A percentile compares a stretch with the other conserved stretches of the same genome.
Conservation (phyloP, 2,329 filamentous ascomycete genomes). For the Alternaria brassicicola region DNA sequence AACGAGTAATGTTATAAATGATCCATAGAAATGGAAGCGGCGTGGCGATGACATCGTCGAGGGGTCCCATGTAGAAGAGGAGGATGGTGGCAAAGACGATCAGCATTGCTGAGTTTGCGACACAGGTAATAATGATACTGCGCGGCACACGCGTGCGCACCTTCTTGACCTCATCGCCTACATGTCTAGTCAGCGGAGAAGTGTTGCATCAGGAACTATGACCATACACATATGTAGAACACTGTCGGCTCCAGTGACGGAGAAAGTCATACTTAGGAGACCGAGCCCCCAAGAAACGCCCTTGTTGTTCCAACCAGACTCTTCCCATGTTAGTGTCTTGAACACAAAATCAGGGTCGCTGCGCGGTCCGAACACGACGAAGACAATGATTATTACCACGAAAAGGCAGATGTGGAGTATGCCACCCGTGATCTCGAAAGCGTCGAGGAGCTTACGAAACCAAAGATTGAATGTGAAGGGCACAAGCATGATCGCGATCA, state of each 20-base stretch:
- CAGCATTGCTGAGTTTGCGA: conserved; percentile 53
- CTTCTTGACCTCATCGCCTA: conserved; percentile 50
- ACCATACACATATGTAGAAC: conserved; percentile 51
- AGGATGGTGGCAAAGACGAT: conserved; percentile 53
- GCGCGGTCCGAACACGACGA: conserved; percentile 52
- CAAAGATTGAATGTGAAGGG: conserved; percentile 53
- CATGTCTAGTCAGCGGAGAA: background rate
- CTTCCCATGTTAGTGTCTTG: conserved; percentile 51
- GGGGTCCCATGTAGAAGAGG: conserved; percentile 53
- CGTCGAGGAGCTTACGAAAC: conserved; percentile 52
- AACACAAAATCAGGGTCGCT: conserved; percentile 52
- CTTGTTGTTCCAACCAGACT: conserved; percentile 50
- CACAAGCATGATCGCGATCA: conserved; percentile 51
- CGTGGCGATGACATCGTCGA: conserved; percentile 28
- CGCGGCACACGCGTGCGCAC: conserved; percentile 50
- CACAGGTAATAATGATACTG: conserved; percentile 41
- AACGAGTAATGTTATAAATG: conserved; percentile 50
- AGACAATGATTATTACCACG: conserved; percentile 55
- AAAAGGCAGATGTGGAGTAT: conserved; percentile 57
- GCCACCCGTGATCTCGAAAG: conserved; percentile 55
- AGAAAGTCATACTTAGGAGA: conserved; percentile 41
- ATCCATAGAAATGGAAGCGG: conserved; percentile 48
- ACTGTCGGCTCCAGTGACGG: conserved; percentile 54
- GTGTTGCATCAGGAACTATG: background rate
- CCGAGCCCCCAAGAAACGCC: conserved; percentile 53